Percentiles rank a stretch among this genome's conserved stretches.
These are phyloP conservation scores for Scheffersomyces insectosa DNA, from an alignment of 1,139 yeast species.

Conservation along the genomic window DNA sequence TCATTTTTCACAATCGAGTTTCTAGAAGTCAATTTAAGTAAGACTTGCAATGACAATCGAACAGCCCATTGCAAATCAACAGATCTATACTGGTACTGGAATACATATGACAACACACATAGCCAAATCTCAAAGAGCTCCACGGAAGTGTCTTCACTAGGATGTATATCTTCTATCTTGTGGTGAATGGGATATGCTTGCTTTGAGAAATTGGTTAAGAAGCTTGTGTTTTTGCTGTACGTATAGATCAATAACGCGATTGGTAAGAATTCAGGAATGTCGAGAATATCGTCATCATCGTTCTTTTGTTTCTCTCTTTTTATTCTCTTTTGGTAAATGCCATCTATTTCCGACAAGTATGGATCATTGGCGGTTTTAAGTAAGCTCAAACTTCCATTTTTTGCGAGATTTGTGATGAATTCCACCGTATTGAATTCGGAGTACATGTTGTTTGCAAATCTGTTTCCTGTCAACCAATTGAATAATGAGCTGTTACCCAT, in stretches of 20 bases:
- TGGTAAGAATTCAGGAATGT: conserved; percentile 26
- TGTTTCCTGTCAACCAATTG: conserved; percentile 41
- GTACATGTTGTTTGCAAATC: conserved; percentile 27
- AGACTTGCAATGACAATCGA: conserved; percentile 22
- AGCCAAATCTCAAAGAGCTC: conserved; percentile 37
- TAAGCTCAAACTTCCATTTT: conserved; percentile 12
- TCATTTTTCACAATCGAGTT: conserved; percentile 2
- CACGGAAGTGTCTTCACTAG: conserved; percentile 16
- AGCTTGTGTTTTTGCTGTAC: conserved; percentile 22
- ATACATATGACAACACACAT: conserved; percentile 36
- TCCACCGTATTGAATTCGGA: conserved; percentile 21
- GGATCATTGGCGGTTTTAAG: conserved; percentile 14
- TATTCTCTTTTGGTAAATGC: conserved; percentile 16
- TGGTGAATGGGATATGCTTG: conserved; percentile 13
- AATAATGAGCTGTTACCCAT: conserved; percentile 37
- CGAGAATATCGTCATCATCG: conserved; percentile 12
- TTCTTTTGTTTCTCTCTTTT: conserved; percentile 8
- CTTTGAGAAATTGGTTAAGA: conserved; percentile 18
- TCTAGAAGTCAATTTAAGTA: conserved; percentile 26
- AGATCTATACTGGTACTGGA: conserved; percentile 37
- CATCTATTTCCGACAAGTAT: conserved; percentile 21
- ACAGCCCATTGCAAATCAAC: conserved; percentile 22
- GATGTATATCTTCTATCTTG: conserved; percentile 17
- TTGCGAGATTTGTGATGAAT: conserved; percentile 18
- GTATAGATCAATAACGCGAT: conserved; percentile 21